Conservation (phyloP, 208 protist species). For the Acanthamoeba healyi region DNA sequence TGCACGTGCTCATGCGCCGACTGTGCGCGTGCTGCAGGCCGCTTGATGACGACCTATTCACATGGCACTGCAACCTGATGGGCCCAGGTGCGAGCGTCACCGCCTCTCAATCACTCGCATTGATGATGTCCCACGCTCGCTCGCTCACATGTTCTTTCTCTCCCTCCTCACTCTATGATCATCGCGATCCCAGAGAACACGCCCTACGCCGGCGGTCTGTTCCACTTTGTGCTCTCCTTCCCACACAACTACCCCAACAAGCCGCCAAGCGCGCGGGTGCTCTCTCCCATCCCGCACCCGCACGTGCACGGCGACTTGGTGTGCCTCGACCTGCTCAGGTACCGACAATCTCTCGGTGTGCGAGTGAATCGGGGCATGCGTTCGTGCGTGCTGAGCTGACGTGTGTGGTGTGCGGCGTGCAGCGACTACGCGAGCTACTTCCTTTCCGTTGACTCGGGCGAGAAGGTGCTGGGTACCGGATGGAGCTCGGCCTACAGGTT, state of each 20-base stretch:
- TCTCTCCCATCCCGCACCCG: slow-evolving; percentile 12
- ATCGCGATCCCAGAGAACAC: background rate
- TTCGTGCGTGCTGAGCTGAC: no score
- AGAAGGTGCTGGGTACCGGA: slow-evolving; percentile 17
- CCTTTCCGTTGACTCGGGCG: slow-evolving; percentile 20
- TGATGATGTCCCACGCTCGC: no score
- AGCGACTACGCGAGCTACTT: slow-evolving; percentile 39
- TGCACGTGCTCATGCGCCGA: no score
- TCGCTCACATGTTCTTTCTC: no score
- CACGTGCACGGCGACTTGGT: slow-evolving; percentile 37
- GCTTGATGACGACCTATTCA: slow-evolving; percentile 16
- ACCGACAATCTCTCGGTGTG: background rate
- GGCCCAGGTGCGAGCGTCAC: background rate
- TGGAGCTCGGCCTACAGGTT: slow-evolving; percentile 43
- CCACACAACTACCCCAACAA: slow-evolving; percentile 32
- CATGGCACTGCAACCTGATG: slow-evolving; percentile 36
- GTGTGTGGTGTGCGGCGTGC: background rate
- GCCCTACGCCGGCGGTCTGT: slow-evolving; percentile 12
- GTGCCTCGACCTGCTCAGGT: slow-evolving; percentile 23
- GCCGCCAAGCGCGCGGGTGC: slow-evolving; percentile 4
- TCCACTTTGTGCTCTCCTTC: slow-evolving; percentile 37
- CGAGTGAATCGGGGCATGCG: no score
- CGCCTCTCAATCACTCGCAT: no score
- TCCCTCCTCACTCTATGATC: background rate
- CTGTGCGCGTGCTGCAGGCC: background rate